These are phyloP conservation scores for Rhizoclosmatium sp. DNA, from an alignment of 192 early-diverging fungal genomes.

Conservation along the genomic window DNA sequence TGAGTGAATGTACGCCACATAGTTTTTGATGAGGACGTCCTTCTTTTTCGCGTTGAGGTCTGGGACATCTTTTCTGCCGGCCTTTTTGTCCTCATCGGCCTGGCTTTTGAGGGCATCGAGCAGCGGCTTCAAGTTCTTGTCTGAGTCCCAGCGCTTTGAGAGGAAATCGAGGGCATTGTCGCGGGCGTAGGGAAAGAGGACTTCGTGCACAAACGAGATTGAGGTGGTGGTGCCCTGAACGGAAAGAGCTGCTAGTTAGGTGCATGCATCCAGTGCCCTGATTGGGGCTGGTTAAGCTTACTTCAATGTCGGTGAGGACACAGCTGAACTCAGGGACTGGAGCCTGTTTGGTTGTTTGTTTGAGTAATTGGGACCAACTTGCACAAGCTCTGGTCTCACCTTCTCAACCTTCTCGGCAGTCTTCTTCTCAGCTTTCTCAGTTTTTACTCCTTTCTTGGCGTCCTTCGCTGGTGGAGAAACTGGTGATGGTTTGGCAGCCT, in stretches of 20 bases:
- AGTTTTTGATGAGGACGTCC: conserved; percentile 54
- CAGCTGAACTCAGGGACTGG: background rate
- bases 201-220: conserved; percentile 94
- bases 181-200: conserved; percentile 88
- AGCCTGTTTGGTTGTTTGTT: background rate
- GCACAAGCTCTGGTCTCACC: no score
- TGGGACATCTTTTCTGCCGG: conserved; percentile 20
- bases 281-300: background rate
- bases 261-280: background rate
- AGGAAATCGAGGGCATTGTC: conserved; percentile 73
- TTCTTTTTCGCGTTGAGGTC: conserved; percentile 38
- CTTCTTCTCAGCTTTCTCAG: no score
- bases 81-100: conserved; percentile 37
- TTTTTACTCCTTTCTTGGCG: no score
- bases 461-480: no score
- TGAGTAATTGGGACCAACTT: background rate
- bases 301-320: conserved; percentile 29
- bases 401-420: no score
- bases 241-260: background rate
- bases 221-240: conserved; percentile 93
- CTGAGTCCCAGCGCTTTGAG: conserved; percentile 55
- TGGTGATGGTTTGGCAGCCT: no score
- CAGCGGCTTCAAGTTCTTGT: conserved; percentile 49
- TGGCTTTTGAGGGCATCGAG: conserved; percentile 63
- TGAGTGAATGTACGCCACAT: conserved; percentile 79